phyloP scores from a whole-genome alignment of 2,329 filamentous ascomycete species.

The Fusarium nematophilum region DNA sequence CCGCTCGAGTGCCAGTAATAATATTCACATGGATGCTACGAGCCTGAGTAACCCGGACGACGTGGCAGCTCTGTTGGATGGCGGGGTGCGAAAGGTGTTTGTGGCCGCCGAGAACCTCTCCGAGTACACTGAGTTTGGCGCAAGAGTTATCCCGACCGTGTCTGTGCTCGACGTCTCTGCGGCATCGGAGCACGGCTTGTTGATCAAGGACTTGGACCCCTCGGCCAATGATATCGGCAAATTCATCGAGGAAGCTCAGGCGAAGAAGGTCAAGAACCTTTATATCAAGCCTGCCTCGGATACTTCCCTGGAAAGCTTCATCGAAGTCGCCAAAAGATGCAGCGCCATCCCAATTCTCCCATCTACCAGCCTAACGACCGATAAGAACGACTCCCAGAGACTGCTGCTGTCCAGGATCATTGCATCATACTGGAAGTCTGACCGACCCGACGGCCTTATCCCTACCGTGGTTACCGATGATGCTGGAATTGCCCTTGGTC shows the following conservation, averaged over 20 bases:
- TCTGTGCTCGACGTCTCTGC: slow-evolving; percentile 58
- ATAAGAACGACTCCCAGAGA: slow-evolving; percentile 68
- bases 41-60: slow-evolving; percentile 76
- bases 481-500: slow-evolving; percentile 81
- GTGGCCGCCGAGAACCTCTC: slow-evolving; percentile 77
- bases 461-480: slow-evolving; percentile 94
- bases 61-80: slow-evolving; percentile 83
- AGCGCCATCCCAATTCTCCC: slow-evolving; percentile 79
- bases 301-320: slow-evolving; percentile 58
- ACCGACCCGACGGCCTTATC: slow-evolving; percentile 84
- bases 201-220: slow-evolving; percentile 65
- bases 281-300: slow-evolving; percentile 64
- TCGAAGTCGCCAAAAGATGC: slow-evolving; percentile 60
- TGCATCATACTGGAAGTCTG: slow-evolving; percentile 79
- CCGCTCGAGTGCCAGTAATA: slow-evolving; percentile 62
- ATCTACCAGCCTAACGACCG: slow-evolving; percentile 75
- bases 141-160: slow-evolving; percentile 66
- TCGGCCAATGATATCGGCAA: slow-evolving; percentile 53
- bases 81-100: slow-evolving; percentile 87
- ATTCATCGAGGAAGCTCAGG: slow-evolving; percentile 59
- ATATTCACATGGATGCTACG: slow-evolving; percentile 82
- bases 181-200: slow-evolving; percentile 61
- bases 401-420: slow-evolving; percentile 75
- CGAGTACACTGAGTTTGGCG: slow-evolving; percentile 65
- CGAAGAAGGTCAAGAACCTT: slow-evolving; percentile 58